Base-by-base conservation (phyloP, 805 yeast species). In the Kazachstania psychrophila region DNA sequence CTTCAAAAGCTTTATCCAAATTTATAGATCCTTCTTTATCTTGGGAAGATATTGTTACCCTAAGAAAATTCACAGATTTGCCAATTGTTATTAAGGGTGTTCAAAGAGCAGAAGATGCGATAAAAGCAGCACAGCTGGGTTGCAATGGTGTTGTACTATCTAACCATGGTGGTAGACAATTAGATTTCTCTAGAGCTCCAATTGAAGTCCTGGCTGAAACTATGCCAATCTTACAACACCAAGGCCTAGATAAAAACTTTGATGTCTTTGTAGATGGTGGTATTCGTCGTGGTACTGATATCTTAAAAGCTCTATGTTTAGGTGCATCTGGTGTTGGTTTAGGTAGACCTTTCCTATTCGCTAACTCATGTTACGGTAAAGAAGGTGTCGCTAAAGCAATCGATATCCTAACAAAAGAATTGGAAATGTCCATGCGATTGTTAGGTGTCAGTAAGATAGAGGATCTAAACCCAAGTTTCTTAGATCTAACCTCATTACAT, bases 81-180 rank as follows among this genome's bases (percentile, higher is more conserved):
- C 89, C 92, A 0, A 69, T 83, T 36, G 65, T 80, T 24, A 67
- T 83, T 44, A 86, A 86, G 57, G 95, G 95, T 40, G 78, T 86
- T n/a, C 94, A 84, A 60, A 64, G 89, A 23, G 75, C 73, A 28
- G 89, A 82, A 44, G 95, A 86, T 53, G 87, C 81, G 0, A 55
- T 84, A 14, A 59, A 64, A 47, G 95, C 95, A 0, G 75, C 75
- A 5, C 79, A 82, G 45, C 61, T 70, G 47, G 92, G 92, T 3
- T 70, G 73, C 20, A 73, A 76, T 29, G 95, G 88, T 28, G 79
- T 85, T n/a, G 85, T 86, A 4, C 51, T 85, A 34, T 83, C 94
- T 2, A 86, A 85, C 54, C 95, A 85, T 60, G 95, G 95, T 42
- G 95, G 95, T 28, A 68, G 95, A 43, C 95, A 85, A 59, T 64